Conservation (phyloP, 2,329 filamentous ascomycete genomes). For the Thielaviopsis punctulata region DNA sequence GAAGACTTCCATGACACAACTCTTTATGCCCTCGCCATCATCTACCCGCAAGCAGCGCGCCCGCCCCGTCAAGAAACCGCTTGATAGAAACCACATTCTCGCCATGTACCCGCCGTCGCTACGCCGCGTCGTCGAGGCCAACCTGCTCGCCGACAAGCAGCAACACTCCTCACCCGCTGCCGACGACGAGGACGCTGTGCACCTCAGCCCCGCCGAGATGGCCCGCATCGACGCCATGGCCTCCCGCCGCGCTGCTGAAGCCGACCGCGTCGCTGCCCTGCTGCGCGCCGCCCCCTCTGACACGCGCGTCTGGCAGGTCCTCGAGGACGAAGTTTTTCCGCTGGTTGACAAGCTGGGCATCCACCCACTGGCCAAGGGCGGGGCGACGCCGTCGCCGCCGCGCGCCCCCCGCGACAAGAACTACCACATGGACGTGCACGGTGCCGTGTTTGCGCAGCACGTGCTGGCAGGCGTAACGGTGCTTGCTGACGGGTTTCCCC, state of each 20-base stretch:
- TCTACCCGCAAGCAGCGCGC: neutral
- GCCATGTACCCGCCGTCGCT: constrained; percentile 23
- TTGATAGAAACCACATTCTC: constrained; percentile 16
- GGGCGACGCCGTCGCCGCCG: neutral
- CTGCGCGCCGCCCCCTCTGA: constrained; percentile 43
- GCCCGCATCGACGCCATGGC: neutral
- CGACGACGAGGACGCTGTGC: neutral
- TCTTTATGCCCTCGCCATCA: neutral
- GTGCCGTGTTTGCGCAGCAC: constrained; percentile 46
- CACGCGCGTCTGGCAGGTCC: constrained; percentile 45
- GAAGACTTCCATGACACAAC: neutral
- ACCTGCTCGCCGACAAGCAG: constrained; percentile 23
- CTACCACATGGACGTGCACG: constrained; percentile 36
- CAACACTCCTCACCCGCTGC: too few relatives aligned
- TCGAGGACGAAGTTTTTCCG: constrained; percentile 50
- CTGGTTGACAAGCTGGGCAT: constrained; percentile 40
- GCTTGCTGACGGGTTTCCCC: constrained; percentile 38
- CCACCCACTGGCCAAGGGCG: neutral
- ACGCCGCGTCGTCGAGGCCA: constrained; percentile 23
- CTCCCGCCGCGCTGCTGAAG: constrained; percentile 18
- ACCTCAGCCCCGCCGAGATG: neutral
- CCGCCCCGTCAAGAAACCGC: neutral
- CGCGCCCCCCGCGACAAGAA: constrained; percentile 17
- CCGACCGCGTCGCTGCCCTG: constrained; percentile 33
- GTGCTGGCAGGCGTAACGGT: constrained; percentile 39